phyloP scores from a whole-genome alignment of 768 basidiomycete species.

The Pisolithus marmoratus region DNA sequence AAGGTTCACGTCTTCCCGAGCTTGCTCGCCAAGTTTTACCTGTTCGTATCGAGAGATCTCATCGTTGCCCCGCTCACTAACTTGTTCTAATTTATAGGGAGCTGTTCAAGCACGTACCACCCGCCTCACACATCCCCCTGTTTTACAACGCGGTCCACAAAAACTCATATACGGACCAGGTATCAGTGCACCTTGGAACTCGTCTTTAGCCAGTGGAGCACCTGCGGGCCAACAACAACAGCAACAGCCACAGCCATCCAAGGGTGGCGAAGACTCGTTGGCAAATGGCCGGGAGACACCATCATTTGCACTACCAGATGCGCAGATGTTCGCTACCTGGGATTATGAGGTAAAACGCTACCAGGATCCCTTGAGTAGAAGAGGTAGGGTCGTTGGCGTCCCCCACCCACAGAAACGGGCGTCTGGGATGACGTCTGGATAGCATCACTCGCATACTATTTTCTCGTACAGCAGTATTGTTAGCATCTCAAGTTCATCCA shows the following conservation, averaged over 20 bases:
- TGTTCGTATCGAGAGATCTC: slow-evolving; percentile 35
- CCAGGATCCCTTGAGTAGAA: slow-evolving; percentile 33
- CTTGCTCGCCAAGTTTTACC: slow-evolving; percentile 63
- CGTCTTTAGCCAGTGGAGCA: slow-evolving; percentile 15
- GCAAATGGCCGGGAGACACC: slow-evolving; percentile 20
- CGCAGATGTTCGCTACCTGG: slow-evolving; percentile 48
- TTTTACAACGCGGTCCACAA: slow-evolving; percentile 44
- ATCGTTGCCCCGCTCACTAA: neutral
- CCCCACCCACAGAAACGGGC: neutral
- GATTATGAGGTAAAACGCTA: slow-evolving; percentile 41
- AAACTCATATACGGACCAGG: slow-evolving; percentile 38
- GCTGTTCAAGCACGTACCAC: slow-evolving; percentile 54
- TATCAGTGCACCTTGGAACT: slow-evolving; percentile 41
- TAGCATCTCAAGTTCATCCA: too few species aligned
- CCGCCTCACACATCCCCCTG: slow-evolving; percentile 60
- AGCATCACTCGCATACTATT: too few species aligned
- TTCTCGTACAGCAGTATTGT: too few species aligned
- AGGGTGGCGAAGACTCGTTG: slow-evolving; percentile 19
- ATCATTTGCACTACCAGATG: slow-evolving; percentile 37
- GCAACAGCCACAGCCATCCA: slow-evolving; percentile 11
- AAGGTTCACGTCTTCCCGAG: slow-evolving; percentile 59
- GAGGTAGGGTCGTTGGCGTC: slow-evolving; percentile 19
- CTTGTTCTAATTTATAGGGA: slow-evolving; percentile 31
- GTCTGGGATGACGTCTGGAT: neutral
- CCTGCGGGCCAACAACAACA: too few species aligned